Conservation (phyloP, 306 rosid species). For the Castanea sativa region DNA sequence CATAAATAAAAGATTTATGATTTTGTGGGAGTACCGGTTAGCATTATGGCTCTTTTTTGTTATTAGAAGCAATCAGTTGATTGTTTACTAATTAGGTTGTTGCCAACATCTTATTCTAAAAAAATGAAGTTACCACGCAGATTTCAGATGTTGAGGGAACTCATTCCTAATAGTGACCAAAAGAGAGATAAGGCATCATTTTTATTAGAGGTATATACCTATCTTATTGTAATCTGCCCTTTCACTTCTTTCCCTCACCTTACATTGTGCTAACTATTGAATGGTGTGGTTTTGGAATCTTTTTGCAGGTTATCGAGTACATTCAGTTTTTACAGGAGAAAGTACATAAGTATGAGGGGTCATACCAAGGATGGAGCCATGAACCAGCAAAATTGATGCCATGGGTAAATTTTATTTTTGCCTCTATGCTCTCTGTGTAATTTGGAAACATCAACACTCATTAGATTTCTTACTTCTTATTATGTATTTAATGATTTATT, state of each 20-base stretch:
- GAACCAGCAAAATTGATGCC: slow-evolving; percentile 66
- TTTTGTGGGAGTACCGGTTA: background rate
- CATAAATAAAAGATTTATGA: background rate
- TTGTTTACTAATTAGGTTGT: slow-evolving; percentile 6
- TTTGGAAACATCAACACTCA: slow-evolving; percentile 2
- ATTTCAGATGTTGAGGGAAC: slow-evolving; percentile 88
- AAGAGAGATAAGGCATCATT: slow-evolving; percentile 99
- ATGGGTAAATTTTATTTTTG: slow-evolving; percentile 53
- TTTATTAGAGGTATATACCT: slow-evolving; percentile 70
- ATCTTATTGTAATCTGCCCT: background rate
- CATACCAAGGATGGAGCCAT: slow-evolving; percentile 75
- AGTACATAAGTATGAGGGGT: slow-evolving; percentile 72
- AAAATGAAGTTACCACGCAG: slow-evolving; percentile 40
- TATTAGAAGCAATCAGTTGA: slow-evolving; percentile 1
- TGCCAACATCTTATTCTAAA: slow-evolving; percentile 1
- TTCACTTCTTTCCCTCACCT: background rate
- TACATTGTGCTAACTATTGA: background rate
- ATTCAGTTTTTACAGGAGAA: slow-evolving; percentile 90
- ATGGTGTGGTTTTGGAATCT: slow-evolving; percentile 6
- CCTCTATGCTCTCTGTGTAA: slow-evolving; percentile 11
- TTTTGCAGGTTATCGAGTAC: slow-evolving; percentile 80
- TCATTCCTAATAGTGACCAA: slow-evolving; percentile 95
- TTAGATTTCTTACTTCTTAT: background rate
- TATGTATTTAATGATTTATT: background rate
- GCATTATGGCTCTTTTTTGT: background rate